Base-by-base conservation (phyloP, 2,329 filamentous ascomycete genomes). In the Fusarium ambrosium region DNA sequence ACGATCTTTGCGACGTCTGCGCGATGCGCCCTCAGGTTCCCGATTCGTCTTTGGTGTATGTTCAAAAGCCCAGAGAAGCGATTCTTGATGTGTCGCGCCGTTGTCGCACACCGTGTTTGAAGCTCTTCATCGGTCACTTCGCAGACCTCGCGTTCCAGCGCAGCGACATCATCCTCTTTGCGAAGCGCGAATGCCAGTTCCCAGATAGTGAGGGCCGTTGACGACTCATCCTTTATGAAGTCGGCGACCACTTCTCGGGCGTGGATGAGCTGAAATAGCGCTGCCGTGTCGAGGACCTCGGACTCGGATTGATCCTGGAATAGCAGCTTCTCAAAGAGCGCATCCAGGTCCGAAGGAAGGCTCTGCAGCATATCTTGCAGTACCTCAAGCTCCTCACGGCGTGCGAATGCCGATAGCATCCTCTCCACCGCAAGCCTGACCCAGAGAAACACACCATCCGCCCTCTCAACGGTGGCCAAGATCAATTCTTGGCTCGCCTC, bases 361-460 rank as follows among this genome's bases (percentile, higher is more conserved):
- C 56, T 62, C 1, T 62, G 22, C 2, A 81, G 55, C 1, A 62
- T 48, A 2, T n/a, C 27, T 5, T 56, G 24, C 24, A 80, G 43
- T 0, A 58, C 60, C 4, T 56, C 22, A 4, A 78, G 20, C 4
- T 55, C 36, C 8, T 55, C n/a, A 2, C 10, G 32, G 24, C n/a
- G 20, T 0, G 69, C 34, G 20, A 77, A 73, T 16, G 67, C 70
- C 32, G 68, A 70, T 16, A 81, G 27, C 59, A 82, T 73, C 32
- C 78, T 74, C 16, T 79, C 72, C 11, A 83, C 79, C 0, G 80
- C 82, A 7, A 81, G 74, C 2, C 75, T 70, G 1, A 82, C 78
- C 82, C 82, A 83, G 10, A 83, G 76, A 53, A 83, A 83, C 0
- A 83, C 81, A 0, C 82, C 82, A 13, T 81, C 78, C 0, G 82